Conservation (phyloP, 176 grass and related monocot species). For the Alopecurus myosuroides region DNA sequence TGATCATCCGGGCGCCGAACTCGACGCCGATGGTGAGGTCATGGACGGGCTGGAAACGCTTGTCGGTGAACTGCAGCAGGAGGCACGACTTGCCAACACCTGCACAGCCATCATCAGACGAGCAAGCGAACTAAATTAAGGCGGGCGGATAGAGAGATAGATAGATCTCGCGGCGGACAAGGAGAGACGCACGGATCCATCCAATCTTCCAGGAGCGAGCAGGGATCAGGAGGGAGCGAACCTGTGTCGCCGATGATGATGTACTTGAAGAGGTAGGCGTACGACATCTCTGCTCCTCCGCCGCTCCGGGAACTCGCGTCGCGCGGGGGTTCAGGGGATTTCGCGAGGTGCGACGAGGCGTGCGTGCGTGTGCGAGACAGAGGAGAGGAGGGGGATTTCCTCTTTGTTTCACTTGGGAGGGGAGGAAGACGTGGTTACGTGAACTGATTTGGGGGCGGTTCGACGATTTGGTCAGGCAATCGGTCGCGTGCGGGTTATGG, state of each 20-base stretch:
- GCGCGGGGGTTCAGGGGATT: neutral
- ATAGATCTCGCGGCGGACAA: neutral
- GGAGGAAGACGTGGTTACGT: neutral
- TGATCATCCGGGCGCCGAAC: constrained; percentile 78
- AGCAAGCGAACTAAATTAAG: neutral
- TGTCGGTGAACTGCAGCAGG: constrained; percentile 84
- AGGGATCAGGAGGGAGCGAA: neutral
- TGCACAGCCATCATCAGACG: neutral
- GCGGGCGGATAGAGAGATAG: neutral
- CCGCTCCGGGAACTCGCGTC: neutral
- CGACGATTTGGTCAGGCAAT: neutral
- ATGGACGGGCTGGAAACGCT: constrained; percentile 82
- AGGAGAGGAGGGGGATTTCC: neutral
- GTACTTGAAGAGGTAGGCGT: constrained; percentile 99
- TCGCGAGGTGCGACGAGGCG: neutral
- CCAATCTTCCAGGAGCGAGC: neutral
- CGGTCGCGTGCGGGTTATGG: constrained; percentile 16
- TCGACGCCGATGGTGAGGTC: constrained; percentile 88
- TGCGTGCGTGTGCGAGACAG: neutral
- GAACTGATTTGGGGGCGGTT: neutral
- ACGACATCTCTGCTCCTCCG: constrained; percentile 51
- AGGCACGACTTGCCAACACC: constrained; percentile 82
- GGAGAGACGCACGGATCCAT: neutral
- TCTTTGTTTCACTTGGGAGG: neutral
- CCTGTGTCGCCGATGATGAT: constrained; percentile 99